Evolutionary conservation across 2,329 filamentous ascomycete genomes (phyloP).

Genomic region (Mariannaea sp.): DNA sequence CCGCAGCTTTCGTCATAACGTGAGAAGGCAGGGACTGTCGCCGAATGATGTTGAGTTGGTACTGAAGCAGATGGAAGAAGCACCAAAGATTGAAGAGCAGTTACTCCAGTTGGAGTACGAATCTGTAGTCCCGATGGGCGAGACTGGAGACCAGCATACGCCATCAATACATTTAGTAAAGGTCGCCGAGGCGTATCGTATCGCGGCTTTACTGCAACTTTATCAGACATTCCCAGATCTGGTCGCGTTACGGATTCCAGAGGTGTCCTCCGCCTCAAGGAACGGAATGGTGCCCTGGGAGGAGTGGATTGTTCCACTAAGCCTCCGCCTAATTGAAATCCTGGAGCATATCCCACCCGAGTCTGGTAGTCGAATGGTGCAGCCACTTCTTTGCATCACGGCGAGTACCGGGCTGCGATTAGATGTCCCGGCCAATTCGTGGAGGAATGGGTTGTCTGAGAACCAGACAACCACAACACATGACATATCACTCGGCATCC

Average conservation of each 20-base stretch:
- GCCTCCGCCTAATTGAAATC: constrained; percentile 41
- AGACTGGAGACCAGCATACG: constrained; percentile 41
- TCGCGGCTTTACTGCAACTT: constrained; percentile 46
- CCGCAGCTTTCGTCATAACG: constrained; percentile 40
- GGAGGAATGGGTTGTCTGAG: constrained; percentile 1
- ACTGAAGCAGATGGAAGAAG: constrained; percentile 35
- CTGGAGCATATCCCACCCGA: constrained; percentile 43
- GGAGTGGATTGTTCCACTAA: constrained; percentile 44
- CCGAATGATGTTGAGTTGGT: constrained; percentile 40
- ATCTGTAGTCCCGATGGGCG: constrained; percentile 19
- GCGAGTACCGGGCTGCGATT: constrained; percentile 44
- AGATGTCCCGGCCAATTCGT: constrained; percentile 19
- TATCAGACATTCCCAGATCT: constrained; percentile 48
- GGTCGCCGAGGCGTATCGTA: constrained; percentile 47
- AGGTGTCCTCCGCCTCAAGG: constrained; percentile 8
- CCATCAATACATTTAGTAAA: constrained; percentile 41
- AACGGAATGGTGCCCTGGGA: constrained; percentile 41
- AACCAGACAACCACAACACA: background rate
- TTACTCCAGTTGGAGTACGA: constrained; percentile 41
- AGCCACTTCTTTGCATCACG: constrained; percentile 45
- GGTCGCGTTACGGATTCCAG: constrained; percentile 40
- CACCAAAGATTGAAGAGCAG: constrained; percentile 42
- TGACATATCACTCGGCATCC: constrained; percentile 3
- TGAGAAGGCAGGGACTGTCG: constrained; percentile 22
- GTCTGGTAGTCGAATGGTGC: constrained; percentile 45